phyloP scores from a whole-genome alignment of 257 asterid genomes.

The Solanum sitiens region DNA sequence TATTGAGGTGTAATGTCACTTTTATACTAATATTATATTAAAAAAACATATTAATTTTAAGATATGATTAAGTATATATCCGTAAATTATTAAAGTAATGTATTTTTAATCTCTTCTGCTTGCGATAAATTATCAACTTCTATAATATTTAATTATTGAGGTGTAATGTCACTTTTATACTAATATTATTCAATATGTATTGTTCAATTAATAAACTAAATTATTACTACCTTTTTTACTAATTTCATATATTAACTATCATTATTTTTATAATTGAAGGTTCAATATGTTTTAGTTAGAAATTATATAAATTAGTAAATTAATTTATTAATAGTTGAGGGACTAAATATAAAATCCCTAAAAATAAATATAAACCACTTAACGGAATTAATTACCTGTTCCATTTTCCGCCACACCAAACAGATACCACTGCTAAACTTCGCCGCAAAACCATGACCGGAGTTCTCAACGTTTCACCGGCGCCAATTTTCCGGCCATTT shows the following conservation, averaged over 20 bases:
- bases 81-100: background rate
- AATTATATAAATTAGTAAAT: background rate
- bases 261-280: background rate
- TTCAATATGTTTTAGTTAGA: background rate
- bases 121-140: background rate
- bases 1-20: too few species aligned
- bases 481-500: conserved; percentile 42
- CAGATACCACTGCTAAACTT: background rate
- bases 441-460: conserved; percentile 43
- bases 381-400: conserved; percentile 1
- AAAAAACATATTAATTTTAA: too few species aligned
- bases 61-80: too few species aligned
- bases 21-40: too few species aligned
- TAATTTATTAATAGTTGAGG: background rate
- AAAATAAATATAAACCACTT: background rate
- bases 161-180: background rate
- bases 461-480: conserved; percentile 30
- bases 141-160: too few species aligned
- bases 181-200: background rate
- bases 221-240: too few species aligned
- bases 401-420: conserved; percentile 1
- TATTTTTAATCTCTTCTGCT: too few species aligned
- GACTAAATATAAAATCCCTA: background rate
- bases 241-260: background rate
- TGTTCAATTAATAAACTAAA: background rate